phyloP scores from a whole-genome alignment of 129 eudicot species.

The Pulicaria dysenterica region DNA sequence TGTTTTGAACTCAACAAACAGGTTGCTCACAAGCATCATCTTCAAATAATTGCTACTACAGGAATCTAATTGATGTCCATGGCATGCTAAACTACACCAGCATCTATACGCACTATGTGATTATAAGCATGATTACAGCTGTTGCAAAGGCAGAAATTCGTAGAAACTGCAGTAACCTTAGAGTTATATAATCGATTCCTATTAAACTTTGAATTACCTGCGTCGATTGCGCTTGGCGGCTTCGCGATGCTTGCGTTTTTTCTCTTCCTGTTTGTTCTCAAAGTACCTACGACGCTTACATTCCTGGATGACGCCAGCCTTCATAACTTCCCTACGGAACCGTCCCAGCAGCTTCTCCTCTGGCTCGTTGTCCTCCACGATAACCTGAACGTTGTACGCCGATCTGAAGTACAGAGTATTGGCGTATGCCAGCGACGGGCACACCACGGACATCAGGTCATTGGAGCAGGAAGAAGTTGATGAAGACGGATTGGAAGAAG shows the following conservation, averaged over 20 bases:
- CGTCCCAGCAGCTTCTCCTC: slow-evolving; percentile 72
- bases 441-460: slow-evolving; percentile 70
- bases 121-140: not conserved
- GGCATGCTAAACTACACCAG: slow-evolving; percentile 7
- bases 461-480: slow-evolving; percentile 25
- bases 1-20: not conserved
- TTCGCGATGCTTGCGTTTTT: slow-evolving; percentile 79
- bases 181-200: not conserved
- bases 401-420: slow-evolving; percentile 69
- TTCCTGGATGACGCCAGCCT: slow-evolving; percentile 86
- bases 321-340: slow-evolving; percentile 84
- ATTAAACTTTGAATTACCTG: slow-evolving; percentile 43
- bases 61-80: not conserved
- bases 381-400: slow-evolving; percentile 75
- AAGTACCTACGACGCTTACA: slow-evolving; percentile 62
- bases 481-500: slow-evolving; percentile 30
- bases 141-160: not conserved
- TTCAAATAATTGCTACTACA: not conserved
- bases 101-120: not conserved
- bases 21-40: not conserved
- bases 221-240: slow-evolving; percentile 89
- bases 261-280: slow-evolving; percentile 79
- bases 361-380: slow-evolving; percentile 80
- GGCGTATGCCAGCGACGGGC: slow-evolving; percentile 72
- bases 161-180: not conserved